phyloP scores from a whole-genome alignment of 495 filamentous ascomycete genomes.

The Talaromyces ruber region DNA sequence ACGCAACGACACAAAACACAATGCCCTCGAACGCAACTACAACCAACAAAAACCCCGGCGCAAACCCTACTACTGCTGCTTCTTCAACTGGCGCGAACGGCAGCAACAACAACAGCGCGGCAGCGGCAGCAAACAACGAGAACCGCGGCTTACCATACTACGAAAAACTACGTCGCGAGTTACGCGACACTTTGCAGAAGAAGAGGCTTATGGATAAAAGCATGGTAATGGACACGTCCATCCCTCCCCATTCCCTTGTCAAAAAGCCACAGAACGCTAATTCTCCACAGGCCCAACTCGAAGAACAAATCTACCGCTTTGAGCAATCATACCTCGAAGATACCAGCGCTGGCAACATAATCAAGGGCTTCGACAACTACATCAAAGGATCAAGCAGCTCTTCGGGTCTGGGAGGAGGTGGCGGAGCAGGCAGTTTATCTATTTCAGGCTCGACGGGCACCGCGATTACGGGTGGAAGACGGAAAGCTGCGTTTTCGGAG shows the following conservation, averaged over 20 bases:
- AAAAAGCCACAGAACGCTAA: background rate
- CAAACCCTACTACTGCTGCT: conserved; percentile 13
- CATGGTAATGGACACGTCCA: conserved; percentile 36
- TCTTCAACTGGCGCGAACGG: conserved; percentile 17
- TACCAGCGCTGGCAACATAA: conserved; percentile 86
- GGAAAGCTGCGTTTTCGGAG: conserved; percentile 41
- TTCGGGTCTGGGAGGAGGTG: conserved; percentile 18
- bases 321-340: conserved; percentile 88
- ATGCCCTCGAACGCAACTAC: background rate
- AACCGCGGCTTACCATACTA: conserved; percentile 57
- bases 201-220: conserved; percentile 60
- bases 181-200: conserved; percentile 57
- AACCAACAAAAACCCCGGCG: background rate
- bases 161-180: conserved; percentile 61
- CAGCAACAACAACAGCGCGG: conserved; percentile 12
- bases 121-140: conserved; percentile 12
- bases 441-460: conserved; percentile 1
- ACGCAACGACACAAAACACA: background rate
- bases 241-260: background rate
- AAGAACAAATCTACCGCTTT: conserved; percentile 76
- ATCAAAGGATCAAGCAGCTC: conserved; percentile 65
- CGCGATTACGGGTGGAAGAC: conserved; percentile 14
- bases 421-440: conserved; percentile 36
- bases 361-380: conserved; percentile 94
- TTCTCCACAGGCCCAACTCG: conserved; percentile 44